Evolutionary conservation across 148 eudicot genomes (phyloP).

Genomic region (Persicaria maculosa): DNA sequence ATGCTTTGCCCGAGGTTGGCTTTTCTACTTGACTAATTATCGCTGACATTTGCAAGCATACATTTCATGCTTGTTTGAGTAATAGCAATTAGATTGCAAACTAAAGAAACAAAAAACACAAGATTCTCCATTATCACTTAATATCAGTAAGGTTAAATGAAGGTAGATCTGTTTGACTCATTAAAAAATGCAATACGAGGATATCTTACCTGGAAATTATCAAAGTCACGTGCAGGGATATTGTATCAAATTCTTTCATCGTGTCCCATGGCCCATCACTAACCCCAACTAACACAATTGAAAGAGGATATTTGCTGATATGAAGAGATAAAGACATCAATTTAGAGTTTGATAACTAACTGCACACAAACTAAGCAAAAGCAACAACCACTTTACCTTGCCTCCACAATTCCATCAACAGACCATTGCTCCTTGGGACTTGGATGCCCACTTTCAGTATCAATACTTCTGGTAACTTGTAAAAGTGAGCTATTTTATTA

Average conservation of each 20-base stretch:
- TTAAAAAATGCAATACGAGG: background rate
- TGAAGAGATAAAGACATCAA: conserved; percentile 9
- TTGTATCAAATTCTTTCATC: conserved; percentile 96
- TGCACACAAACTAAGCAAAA: conserved; percentile 3
- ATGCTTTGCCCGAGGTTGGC: background rate
- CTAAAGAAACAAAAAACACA: conserved; percentile 24
- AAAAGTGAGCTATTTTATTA: background rate
- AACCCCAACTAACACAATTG: conserved; percentile 92
- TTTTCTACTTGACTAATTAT: too few species aligned
- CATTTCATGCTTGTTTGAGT: too few species aligned
- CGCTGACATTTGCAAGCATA: too few species aligned
- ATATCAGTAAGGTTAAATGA: background rate
- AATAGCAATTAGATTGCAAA: conserved; percentile 26
- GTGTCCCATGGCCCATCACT: conserved; percentile 99
- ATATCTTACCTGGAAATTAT: conserved; percentile 76
- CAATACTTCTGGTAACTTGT: conserved; percentile 95
- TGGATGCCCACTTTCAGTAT: conserved; percentile 58
- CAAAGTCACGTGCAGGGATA: conserved; percentile 83
- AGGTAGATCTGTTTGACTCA: background rate
- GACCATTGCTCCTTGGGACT: conserved; percentile 77
- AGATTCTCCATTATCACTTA: conserved; percentile 1
- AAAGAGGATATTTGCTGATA: conserved; percentile 81
- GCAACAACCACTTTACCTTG: conserved; percentile 20
- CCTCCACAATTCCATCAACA: too few species aligned
- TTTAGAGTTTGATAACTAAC: background rate